Evolutionary conservation across 2,329 filamentous ascomycete species (phyloP).

Genomic region (Malbranchea cinnamomea): DNA sequence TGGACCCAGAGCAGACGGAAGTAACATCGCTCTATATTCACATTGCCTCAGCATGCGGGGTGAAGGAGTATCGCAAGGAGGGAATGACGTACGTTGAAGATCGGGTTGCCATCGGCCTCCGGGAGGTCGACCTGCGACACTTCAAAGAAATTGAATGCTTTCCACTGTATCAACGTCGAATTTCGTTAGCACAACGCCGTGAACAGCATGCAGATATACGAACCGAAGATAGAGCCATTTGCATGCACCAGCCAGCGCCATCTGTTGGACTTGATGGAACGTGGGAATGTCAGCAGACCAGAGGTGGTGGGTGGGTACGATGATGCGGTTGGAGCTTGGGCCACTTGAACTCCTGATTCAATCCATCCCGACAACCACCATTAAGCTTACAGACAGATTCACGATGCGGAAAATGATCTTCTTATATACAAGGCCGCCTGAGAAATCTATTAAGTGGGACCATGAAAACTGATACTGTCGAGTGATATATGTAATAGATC

Average conservation of each 20-base stretch:
- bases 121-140: conserved; percentile 67
- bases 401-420: too few relatives aligned
- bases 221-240: conserved; percentile 32
- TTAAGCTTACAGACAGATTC: too few relatives aligned
- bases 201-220: conserved; percentile 2
- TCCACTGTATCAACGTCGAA: conserved; percentile 52
- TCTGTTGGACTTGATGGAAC: conserved; percentile 6
- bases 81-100: conserved; percentile 53
- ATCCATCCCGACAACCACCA: too few relatives aligned
- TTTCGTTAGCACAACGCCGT: background rate
- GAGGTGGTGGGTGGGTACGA: background rate
- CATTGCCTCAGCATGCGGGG: conserved; percentile 5
- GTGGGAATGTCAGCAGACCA: too few relatives aligned
- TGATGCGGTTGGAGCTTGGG: background rate
- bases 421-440: too few relatives aligned
- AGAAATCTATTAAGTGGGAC: too few relatives aligned
- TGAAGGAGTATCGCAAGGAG: conserved; percentile 3
- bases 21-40: conserved; percentile 50
- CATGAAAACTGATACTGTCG: too few relatives aligned
- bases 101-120: conserved; percentile 63
- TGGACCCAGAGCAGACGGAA: conserved; percentile 71
- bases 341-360: background rate
- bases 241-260: conserved; percentile 19
- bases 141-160: conserved; percentile 99
- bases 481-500: too few relatives aligned